Conservation (phyloP, 345 rosid genomes). For the Geranium brycei region DNA sequence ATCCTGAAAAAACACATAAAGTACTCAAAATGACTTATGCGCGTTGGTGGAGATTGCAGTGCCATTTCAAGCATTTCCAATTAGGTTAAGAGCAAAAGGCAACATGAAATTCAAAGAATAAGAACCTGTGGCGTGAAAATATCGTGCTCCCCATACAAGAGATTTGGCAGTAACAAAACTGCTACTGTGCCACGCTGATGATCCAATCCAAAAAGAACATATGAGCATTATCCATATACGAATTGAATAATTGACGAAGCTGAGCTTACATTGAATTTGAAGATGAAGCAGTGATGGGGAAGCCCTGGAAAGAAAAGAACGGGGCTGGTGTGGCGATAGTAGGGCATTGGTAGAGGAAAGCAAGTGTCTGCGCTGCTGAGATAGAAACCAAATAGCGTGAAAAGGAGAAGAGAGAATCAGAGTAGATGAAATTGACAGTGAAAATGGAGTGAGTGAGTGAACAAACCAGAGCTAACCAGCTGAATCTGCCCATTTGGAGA, state of each 20-base stretch:
- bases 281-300: too few species aligned
- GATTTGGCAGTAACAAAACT: conserved; percentile 19
- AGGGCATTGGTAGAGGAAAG: too few species aligned
- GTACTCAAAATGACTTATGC: neutral
- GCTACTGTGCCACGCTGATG: conserved; percentile 26
- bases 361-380: too few species aligned
- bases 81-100: too few species aligned
- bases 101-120: neutral
- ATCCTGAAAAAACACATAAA: conserved; percentile 22
- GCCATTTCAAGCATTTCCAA: too few species aligned
- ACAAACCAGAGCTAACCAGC: conserved; percentile 42
- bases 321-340: too few species aligned
- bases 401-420: neutral
- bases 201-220: neutral
- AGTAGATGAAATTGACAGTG: neutral
- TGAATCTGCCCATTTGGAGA: conserved; percentile 35
- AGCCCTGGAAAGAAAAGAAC: too few species aligned
- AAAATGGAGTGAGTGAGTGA: neutral
- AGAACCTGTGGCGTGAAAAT: conserved; percentile 58
- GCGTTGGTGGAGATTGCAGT: too few species aligned
- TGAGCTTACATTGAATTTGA: too few species aligned
- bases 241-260: neutral
- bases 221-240: neutral
- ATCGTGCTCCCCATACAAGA: conserved; percentile 22
- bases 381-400: too few species aligned